Evolutionary conservation across 345 rosid genomes (phyloP).

Genomic region (Linum tenue): DNA sequence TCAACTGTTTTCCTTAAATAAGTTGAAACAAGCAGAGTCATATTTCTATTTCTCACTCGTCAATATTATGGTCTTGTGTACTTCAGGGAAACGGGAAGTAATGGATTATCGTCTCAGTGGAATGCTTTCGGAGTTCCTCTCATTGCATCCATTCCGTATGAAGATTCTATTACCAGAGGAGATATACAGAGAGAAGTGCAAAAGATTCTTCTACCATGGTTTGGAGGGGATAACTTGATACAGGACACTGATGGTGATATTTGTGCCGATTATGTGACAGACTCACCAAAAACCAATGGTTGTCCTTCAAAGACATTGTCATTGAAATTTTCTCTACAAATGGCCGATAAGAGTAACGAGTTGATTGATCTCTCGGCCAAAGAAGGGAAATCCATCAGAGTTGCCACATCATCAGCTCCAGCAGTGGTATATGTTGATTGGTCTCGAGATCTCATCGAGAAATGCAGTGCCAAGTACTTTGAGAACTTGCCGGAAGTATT

Average conservation of each 20-base stretch:
- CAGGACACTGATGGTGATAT: conserved; percentile 16
- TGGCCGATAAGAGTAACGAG: conserved; percentile 50
- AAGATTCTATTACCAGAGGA: conserved; percentile 41
- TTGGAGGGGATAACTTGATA: conserved; percentile 28
- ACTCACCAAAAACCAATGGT: conserved; percentile 24
- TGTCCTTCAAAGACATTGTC: conserved; percentile 25
- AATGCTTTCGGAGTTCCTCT: conserved; percentile 74
- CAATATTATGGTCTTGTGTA: background rate
- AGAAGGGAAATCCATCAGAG: conserved; percentile 47
- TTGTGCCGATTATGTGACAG: conserved; percentile 23
- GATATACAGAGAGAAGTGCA: conserved; percentile 47
- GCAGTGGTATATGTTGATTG: conserved; percentile 54
- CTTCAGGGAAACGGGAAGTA: conserved; percentile 42
- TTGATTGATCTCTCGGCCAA: conserved; percentile 43
- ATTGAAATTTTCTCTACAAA: conserved; percentile 48
- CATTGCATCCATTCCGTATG: conserved; percentile 36
- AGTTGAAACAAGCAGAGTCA: background rate
- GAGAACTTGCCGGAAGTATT: conserved; percentile 92
- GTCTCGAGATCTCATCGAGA: conserved; percentile 53
- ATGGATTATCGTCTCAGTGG: conserved; percentile 36
- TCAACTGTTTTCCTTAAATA: too few relatives aligned
- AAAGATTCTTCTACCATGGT: conserved; percentile 57
- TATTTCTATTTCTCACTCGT: background rate
- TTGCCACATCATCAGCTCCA: conserved; percentile 32
- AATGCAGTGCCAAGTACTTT: conserved; percentile 39